Evolutionary conservation across 257 asterid genomes (phyloP), one percentile per base, ranked within the genome.

Genomic region (Echites panduratus): DNA sequence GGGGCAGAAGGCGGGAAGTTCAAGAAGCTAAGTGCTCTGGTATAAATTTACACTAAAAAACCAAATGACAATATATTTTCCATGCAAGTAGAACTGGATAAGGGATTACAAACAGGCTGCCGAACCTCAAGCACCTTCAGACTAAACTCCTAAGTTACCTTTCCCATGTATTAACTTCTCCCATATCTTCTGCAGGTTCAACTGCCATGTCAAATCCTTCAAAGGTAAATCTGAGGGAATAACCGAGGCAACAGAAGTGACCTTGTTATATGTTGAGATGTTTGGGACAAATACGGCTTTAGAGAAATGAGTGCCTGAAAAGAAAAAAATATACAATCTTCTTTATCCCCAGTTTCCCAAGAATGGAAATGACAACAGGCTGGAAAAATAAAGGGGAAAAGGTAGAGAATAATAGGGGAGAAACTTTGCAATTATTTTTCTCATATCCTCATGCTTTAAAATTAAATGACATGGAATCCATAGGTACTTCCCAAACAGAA

Each of bases 231-330:
- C 80, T 22, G 71, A 71, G 50, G 96, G 96, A 77, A 87, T 66
- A 54, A 74, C 74, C 2, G 98, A 88, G n/a, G 89, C 77, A 72
- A 83, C 96, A 66, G 97, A 92, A 70, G 96, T 92, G 66, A 92
- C 97, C 85, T 86, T 92, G 81, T 77, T 86, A 78, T 90, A 90
- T 45, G 80, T 85, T 14, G 98, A 92, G 77, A 89, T 85, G 66
- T 91, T 85, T 32, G 98, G 97, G 43, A 89, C 97, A 80, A 92
- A 92, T 68, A 92, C 86, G 69, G 97, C 92, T 75, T 92, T 90
- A 2, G 94, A 72, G 70, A 90, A 87, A 81, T 82, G 75, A 22
- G 89, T 85, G 66, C 95, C 98, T 92, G 85, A 79, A 53, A 66
- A 75, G 81, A 75, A 58, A 45, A 52, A 73, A 47, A 29, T 47